phyloP scores from a whole-genome alignment of 805 yeast genomes.

The Candida orba region DNA sequence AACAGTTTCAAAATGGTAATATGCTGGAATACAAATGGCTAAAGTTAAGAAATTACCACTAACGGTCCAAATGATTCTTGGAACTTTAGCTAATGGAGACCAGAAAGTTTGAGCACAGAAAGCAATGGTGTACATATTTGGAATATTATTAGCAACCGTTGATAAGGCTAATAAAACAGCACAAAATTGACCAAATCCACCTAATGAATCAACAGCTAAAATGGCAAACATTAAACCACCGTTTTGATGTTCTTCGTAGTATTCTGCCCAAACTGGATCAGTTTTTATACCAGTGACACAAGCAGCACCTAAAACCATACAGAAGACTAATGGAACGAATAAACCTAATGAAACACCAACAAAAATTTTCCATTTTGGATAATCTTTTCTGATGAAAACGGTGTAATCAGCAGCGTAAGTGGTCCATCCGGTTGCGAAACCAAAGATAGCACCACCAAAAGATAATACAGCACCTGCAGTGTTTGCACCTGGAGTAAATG shows the following conservation, averaged over 20 bases:
- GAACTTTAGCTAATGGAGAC: constrained; percentile 66
- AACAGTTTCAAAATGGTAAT: constrained; percentile 61
- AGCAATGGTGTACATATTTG: constrained; percentile 89
- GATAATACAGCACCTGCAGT: constrained; percentile 74
- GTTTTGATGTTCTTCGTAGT: constrained; percentile 46
- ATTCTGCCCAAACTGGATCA: constrained; percentile 36
- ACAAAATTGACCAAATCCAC: constrained; percentile 86
- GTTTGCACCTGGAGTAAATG: constrained; percentile 43
- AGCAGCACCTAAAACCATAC: constrained; percentile 82
- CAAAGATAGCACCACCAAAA: constrained; percentile 77
- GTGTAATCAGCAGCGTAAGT: constrained; percentile 91
- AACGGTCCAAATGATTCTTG: constrained; percentile 79
- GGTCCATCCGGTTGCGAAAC: constrained; percentile 93
- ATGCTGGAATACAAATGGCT: constrained; percentile 87
- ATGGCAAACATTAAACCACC: constrained; percentile 84
- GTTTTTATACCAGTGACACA: constrained; percentile 59
- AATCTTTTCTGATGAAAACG: constrained; percentile 69
- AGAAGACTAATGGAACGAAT: constrained; percentile 59
- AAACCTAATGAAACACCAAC: constrained; percentile 58
- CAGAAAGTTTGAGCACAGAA: constrained; percentile 81
- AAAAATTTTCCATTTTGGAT: constrained; percentile 54
- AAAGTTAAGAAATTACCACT: constrained; percentile 68
- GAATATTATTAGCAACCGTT: constrained; percentile 86
- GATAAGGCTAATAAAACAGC: constrained; percentile 79
- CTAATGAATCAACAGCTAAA: constrained; percentile 70